Conservation (phyloP, 345 rosid genomes). For the Eutrema heterophyllum region DNA sequence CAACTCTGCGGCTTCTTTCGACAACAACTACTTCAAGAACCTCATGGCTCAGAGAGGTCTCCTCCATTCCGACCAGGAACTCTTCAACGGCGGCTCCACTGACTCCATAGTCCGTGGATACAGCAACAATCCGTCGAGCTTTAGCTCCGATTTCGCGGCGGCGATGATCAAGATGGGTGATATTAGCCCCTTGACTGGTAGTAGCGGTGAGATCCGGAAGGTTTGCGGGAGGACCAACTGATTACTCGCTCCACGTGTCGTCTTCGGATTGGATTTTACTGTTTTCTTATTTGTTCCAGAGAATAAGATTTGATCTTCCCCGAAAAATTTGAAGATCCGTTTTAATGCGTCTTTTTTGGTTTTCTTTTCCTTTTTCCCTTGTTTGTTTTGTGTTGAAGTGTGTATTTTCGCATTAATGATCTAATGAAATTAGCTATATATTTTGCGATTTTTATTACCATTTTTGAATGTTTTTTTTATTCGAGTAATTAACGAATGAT, state of each 20-base stretch:
- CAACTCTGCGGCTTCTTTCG: slow-evolving; percentile 48
- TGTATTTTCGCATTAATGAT: slow-evolving; percentile 13
- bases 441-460: not conserved
- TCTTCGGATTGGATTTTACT: slow-evolving; percentile 1
- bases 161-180: slow-evolving; percentile 89
- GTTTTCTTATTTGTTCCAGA: not conserved
- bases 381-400: slow-evolving; percentile 9
- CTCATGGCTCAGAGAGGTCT: slow-evolving; percentile 56
- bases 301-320: not conserved
- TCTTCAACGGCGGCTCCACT: slow-evolving; percentile 69
- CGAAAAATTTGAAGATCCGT: not conserved
- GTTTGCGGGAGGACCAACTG: slow-evolving; percentile 60
- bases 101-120: slow-evolving; percentile 60
- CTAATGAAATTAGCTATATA: not conserved
- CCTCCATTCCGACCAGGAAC: slow-evolving; percentile 69
- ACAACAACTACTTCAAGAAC: slow-evolving; percentile 70
- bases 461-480: not conserved
- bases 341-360: not conserved
- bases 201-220: slow-evolving; percentile 70
- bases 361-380: not conserved
- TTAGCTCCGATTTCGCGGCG: slow-evolving; percentile 53
- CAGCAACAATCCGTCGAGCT: slow-evolving; percentile 43
- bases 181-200: slow-evolving; percentile 72
- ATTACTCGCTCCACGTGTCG: not conserved
- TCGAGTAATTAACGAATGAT: not conserved